phyloP scores from a whole-genome alignment of 1,139 yeast genomes.

The Pichiaceae sp. region DNA sequence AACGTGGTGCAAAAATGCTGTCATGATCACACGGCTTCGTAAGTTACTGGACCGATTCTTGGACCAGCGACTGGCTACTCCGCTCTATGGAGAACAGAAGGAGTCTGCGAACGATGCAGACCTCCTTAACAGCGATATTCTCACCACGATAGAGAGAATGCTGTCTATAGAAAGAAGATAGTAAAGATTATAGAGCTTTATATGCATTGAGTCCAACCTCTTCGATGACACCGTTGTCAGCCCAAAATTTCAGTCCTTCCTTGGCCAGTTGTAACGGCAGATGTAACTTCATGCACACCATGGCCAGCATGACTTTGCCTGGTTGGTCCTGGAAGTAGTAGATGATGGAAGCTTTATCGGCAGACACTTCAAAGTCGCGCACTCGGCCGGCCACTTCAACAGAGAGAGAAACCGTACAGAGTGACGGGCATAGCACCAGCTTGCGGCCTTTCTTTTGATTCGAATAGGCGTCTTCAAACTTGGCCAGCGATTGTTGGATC shows the following conservation, averaged over 20 bases:
- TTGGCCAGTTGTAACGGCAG: slow-evolving; percentile 33
- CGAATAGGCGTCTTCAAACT: slow-evolving; percentile 33
- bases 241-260: slow-evolving; percentile 50
- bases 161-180: slow-evolving; percentile 17
- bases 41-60: slow-evolving; percentile 58
- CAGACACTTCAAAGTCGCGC: slow-evolving; percentile 42
- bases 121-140: slow-evolving; percentile 22
- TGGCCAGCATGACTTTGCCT: slow-evolving; percentile 19
- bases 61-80: slow-evolving; percentile 44
- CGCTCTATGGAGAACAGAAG: slow-evolving; percentile 12
- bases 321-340: slow-evolving; percentile 37
- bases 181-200: slow-evolving; percentile 12
- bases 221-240: slow-evolving; percentile 36
- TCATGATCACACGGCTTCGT: slow-evolving; percentile 64
- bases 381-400: slow-evolving; percentile 42
- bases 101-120: slow-evolving; percentile 5
- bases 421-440: slow-evolving; percentile 47
- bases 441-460: slow-evolving; percentile 47
- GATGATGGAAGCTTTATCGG: slow-evolving; percentile 65
- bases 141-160: slow-evolving; percentile 27
- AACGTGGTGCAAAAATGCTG: slow-evolving; percentile 94
- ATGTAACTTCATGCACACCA: slow-evolving; percentile 22
- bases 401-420: slow-evolving; percentile 57
- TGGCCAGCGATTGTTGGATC: slow-evolving; percentile 31
- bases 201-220: slow-evolving; percentile 28